These are phyloP conservation scores for Byssoonygena ceratinophila DNA, from an alignment of 2,329 filamentous ascomycete genomes.

Conservation along the genomic window DNA sequence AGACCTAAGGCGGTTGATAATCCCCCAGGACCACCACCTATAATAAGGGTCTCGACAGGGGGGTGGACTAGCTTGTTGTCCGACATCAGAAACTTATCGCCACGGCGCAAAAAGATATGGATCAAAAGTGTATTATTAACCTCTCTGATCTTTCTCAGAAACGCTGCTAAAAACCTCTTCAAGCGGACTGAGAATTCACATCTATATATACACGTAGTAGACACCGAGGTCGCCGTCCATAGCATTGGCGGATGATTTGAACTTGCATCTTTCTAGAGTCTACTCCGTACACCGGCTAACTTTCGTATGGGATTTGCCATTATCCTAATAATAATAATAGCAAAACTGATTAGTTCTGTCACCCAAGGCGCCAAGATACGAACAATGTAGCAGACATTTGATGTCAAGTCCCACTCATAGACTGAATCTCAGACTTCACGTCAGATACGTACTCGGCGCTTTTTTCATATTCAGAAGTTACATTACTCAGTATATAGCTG, in stretches of 20 bases:
- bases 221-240: too few relatives aligned
- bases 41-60: constrained; percentile 19
- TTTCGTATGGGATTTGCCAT: too few relatives aligned
- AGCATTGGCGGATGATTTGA: too few relatives aligned
- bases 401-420: not conserved
- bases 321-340: too few relatives aligned
- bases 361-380: too few relatives aligned
- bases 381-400: not conserved
- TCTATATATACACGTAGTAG: not conserved
- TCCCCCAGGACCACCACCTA: constrained; percentile 27
- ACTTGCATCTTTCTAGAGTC: too few relatives aligned
- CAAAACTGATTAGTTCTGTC: too few relatives aligned
- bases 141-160: too few relatives aligned
- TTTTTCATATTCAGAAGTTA: not conserved
- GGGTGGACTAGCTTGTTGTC: not conserved
- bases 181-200: too few relatives aligned
- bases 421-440: not conserved
- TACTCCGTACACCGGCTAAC: too few relatives aligned
- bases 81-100: not conserved
- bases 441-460: not conserved
- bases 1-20: constrained; percentile 27
- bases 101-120: not conserved
- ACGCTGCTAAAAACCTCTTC: too few relatives aligned
- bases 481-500: not conserved
- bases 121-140: not conserved